These are phyloP conservation scores for Cercospora beticola DNA, from an alignment of 2,329 filamentous ascomycete species.

Conservation along the genomic window DNA sequence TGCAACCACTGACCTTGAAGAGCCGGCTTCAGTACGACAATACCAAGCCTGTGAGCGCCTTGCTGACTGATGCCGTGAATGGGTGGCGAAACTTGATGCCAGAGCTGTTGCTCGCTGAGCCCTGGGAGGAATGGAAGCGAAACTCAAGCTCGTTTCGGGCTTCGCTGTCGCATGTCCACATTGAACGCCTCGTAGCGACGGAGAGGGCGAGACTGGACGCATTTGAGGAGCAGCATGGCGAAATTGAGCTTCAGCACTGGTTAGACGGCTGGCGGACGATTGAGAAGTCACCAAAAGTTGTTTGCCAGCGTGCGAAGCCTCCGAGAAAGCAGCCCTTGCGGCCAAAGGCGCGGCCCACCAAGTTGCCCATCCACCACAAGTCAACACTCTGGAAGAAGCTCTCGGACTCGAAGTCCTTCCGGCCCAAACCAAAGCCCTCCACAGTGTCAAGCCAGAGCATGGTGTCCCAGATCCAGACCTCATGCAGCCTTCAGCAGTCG, in stretches of 20 bases:
- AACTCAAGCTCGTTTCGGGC: not conserved
- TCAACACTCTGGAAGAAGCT: not conserved
- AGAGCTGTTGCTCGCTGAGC: not conserved
- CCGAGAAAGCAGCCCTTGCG: not conserved
- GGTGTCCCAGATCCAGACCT: not conserved
- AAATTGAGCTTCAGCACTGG: not conserved
- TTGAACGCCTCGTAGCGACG: not conserved
- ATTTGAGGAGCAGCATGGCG: not conserved
- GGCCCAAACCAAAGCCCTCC: not conserved
- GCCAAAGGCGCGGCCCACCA: not conserved
- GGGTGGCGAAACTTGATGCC: not conserved
- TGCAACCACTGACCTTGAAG: not conserved
- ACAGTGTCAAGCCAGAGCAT: not conserved
- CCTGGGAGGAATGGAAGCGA: not conserved
- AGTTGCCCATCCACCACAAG: not conserved
- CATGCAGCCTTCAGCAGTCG: not conserved
- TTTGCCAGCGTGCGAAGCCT: not conserved
- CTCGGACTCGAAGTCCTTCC: not conserved
- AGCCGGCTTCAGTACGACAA: not conserved
- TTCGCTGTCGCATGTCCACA: not conserved
- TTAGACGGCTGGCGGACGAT: not conserved
- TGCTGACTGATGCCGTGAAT: not conserved
- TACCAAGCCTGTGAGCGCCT: not conserved
- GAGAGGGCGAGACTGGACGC: not conserved
- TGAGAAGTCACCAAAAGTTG: not conserved